A percentile compares a stretch with the other conserved stretches of the same genome.
Conservation (phyloP, 176 grass and related monocot genomes). For the Oropetium thomaeum region DNA sequence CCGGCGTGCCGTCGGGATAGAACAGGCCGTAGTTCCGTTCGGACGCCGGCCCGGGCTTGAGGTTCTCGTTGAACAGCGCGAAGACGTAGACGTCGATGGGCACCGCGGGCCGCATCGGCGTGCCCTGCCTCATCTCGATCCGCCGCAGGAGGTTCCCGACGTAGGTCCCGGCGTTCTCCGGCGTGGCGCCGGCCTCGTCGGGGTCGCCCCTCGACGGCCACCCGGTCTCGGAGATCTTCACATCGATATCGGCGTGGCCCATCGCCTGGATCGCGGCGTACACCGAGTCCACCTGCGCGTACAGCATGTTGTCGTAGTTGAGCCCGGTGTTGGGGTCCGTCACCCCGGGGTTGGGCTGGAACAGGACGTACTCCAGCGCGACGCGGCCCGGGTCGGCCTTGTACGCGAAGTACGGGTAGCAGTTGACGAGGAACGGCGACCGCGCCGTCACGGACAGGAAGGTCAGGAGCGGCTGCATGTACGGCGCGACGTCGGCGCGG, state of each 20-base stretch:
- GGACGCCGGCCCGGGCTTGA: slow-evolving; percentile 79
- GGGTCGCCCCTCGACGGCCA: slow-evolving; percentile 84
- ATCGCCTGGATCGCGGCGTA: slow-evolving; percentile 62
- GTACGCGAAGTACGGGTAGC: slow-evolving; percentile 93
- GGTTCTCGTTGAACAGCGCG: slow-evolving; percentile 87
- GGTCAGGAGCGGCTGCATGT: slow-evolving; percentile 64
- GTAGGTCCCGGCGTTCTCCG: slow-evolving; percentile 69
- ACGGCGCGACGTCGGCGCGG: slow-evolving; percentile 45
- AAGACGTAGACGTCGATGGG: slow-evolving; percentile 79
- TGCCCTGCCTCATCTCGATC: slow-evolving; percentile 72
- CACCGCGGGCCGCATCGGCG: slow-evolving; percentile 59
- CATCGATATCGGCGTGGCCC: slow-evolving; percentile 61
- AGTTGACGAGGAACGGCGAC: slow-evolving; percentile 88
- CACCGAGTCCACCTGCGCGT: slow-evolving; percentile 80
- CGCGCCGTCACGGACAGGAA: slow-evolving; percentile 64
- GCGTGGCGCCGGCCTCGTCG: slow-evolving; percentile 73
- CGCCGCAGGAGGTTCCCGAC: slow-evolving; percentile 72
- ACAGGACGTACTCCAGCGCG: slow-evolving; percentile 71
- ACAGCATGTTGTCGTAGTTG: slow-evolving; percentile 98
- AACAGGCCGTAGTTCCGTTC: slow-evolving; percentile 85
- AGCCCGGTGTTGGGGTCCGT: slow-evolving; percentile 59
- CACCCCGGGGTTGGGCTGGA: slow-evolving; percentile 70
- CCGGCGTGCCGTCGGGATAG: slow-evolving; percentile 79
- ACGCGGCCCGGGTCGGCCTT: slow-evolving; percentile 56
- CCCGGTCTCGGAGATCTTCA: slow-evolving; percentile 92